These are phyloP conservation scores for Pestalotiopsis sp. DNA, from an alignment of 2,329 filamentous ascomycete species.

Conservation along the genomic window DNA sequence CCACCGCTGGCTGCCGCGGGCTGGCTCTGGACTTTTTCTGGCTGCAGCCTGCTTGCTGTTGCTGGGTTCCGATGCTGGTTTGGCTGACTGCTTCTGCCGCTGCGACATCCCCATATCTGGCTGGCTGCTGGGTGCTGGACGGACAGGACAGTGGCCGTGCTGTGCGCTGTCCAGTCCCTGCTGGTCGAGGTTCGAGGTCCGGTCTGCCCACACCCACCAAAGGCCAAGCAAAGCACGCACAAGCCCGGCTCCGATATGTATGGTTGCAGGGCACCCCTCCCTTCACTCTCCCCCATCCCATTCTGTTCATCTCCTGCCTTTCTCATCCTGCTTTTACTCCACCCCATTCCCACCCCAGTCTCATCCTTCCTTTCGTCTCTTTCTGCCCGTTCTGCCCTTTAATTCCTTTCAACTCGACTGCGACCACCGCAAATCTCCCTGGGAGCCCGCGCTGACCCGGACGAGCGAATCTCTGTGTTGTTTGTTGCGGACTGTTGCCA, in stretches of 20 bases:
- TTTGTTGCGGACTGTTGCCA: not conserved
- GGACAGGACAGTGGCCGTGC: not conserved
- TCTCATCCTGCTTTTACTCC: constrained; percentile 9
- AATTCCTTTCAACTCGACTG: constrained; percentile 3
- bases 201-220: not conserved
- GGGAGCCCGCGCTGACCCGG: constrained; percentile 5
- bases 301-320: constrained; percentile 11
- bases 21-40: too few species aligned
- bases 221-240: not conserved
- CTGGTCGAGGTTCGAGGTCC: not conserved
- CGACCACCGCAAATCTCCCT: not conserved
- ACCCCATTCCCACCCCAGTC: constrained; percentile 8
- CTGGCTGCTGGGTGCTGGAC: not conserved
- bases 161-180: not conserved
- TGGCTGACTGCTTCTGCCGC: not conserved
- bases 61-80: not conserved
- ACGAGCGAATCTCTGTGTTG: not conserved
- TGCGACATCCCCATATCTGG: not conserved
- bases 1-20: not conserved
- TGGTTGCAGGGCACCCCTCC: not conserved
- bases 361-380: constrained; percentile 7
- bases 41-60: not conserved
- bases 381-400: constrained; percentile 9
- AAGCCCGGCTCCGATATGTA: not conserved
- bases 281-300: not conserved